These are phyloP conservation scores for Phytophthora syringae DNA, from an alignment of 352 stramenopile species.

Conservation along the genomic window DNA sequence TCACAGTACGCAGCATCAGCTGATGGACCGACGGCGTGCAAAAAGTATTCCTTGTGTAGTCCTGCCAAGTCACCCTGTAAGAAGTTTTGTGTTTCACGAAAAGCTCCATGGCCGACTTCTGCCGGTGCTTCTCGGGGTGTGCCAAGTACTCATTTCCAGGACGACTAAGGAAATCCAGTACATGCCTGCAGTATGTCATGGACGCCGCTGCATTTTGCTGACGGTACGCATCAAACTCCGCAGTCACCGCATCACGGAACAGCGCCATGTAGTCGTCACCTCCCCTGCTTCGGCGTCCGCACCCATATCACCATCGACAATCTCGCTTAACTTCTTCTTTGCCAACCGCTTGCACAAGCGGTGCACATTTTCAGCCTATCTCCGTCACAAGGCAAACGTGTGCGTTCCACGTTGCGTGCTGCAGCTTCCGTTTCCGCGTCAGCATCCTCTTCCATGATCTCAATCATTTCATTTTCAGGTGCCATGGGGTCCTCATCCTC, in stretches of 20 bases:
- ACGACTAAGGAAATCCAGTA: constrained; percentile 55
- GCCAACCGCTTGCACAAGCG: constrained; percentile 73
- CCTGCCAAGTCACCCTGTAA: constrained; percentile 55
- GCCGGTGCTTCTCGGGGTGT: constrained; percentile 28
- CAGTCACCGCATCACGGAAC: constrained; percentile 58
- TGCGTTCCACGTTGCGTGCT: constrained; percentile 50
- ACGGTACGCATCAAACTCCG: constrained; percentile 58
- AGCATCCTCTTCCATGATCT: constrained; percentile 67
- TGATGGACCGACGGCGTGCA: constrained; percentile 71
- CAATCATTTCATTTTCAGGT: constrained; percentile 68
- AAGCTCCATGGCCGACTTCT: constrained; percentile 80
- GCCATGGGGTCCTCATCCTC: constrained; percentile 46
- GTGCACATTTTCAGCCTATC: constrained; percentile 68
- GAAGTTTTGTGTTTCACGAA: constrained; percentile 75
- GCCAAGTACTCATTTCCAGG: constrained; percentile 51
- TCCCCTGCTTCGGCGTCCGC: constrained; percentile 51
- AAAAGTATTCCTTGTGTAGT: constrained; percentile 70
- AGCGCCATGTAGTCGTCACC: constrained; percentile 66
- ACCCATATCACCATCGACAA: constrained; percentile 72
- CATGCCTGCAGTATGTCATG: constrained; percentile 82
- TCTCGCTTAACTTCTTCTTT: constrained; percentile 76
- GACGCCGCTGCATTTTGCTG: constrained; percentile 85
- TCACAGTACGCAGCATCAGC: constrained; percentile 84
- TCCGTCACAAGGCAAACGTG: constrained; percentile 70
- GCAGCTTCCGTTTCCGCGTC: constrained; percentile 24